These are phyloP conservation scores for Serendipita sp. DNA, from an alignment of 768 basidiomycete genomes.

Conservation along the genomic window DNA sequence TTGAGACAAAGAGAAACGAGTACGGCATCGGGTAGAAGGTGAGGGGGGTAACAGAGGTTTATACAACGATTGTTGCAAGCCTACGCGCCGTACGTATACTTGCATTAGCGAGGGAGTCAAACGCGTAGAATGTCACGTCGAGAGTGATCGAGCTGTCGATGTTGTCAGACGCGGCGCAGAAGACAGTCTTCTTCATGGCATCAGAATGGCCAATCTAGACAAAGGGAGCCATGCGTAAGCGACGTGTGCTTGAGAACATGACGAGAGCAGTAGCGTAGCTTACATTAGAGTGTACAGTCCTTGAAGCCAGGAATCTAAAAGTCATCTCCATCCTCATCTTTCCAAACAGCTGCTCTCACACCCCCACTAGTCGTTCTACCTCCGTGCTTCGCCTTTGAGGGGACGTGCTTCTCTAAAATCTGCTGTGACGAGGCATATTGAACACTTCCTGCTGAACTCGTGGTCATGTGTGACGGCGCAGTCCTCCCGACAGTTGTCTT, in stretches of 20 bases:
- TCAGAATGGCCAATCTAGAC: too few species aligned
- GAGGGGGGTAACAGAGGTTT: too few species aligned
- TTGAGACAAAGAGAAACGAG: too few species aligned
- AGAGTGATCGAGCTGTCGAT: background rate
- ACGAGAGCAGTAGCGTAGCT: too few species aligned
- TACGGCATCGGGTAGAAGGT: too few species aligned
- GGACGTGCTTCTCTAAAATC: constrained; percentile 40
- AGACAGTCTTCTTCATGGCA: background rate
- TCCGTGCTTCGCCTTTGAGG: constrained; percentile 56
- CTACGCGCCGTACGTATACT: too few species aligned
- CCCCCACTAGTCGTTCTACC: constrained; percentile 76
- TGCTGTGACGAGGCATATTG: background rate
- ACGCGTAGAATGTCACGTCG: background rate
- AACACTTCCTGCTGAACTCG: constrained; percentile 6
- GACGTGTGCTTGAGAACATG: too few species aligned
- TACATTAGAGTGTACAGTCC: too few species aligned
- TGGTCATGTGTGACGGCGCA: background rate
- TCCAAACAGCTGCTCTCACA: constrained; percentile 21
- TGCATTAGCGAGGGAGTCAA: too few species aligned
- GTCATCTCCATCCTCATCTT: constrained; percentile 4
- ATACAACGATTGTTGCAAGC: too few species aligned
- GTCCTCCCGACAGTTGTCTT: constrained; percentile 5
- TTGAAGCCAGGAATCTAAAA: background rate
- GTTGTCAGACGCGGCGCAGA: background rate
- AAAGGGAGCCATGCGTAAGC: too few species aligned